These are phyloP conservation scores for Mimosa pudica DNA, from an alignment of 306 rosid species.

Conservation along the genomic window DNA sequence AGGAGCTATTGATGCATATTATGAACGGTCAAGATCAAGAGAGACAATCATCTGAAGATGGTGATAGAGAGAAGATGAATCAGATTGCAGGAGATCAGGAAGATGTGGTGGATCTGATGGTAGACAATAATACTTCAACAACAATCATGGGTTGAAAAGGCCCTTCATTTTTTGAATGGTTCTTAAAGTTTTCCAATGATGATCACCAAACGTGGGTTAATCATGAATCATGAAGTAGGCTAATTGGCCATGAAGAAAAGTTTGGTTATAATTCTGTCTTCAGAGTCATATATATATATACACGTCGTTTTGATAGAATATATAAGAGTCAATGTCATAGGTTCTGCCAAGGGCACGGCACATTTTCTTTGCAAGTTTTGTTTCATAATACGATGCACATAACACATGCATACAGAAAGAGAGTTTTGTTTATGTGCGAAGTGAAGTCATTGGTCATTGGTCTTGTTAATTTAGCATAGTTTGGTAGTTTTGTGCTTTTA, in stretches of 20 bases:
- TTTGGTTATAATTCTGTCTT: background rate
- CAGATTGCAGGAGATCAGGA: slow-evolving; percentile 36
- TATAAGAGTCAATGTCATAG: background rate
- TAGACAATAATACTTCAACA: slow-evolving; percentile 41
- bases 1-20: slow-evolving; percentile 82
- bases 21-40: slow-evolving; percentile 55
- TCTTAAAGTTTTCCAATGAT: background rate
- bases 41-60: slow-evolving; percentile 45
- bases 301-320: background rate
- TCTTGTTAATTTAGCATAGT: background rate
- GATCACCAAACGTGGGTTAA: slow-evolving; percentile 13
- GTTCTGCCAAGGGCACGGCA: background rate
- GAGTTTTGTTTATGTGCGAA: slow-evolving; percentile 5
- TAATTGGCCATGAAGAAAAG: background rate
- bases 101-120: slow-evolving; percentile 33
- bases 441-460: background rate
- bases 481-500: background rate
- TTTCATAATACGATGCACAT: background rate
- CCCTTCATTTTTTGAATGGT: slow-evolving; percentile 10
- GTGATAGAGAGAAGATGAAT: slow-evolving; percentile 44
- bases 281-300: background rate
- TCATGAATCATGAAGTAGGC: slow-evolving; percentile 15
- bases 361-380: background rate
- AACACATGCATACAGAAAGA: background rate
- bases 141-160: slow-evolving; percentile 47